Conservation (phyloP, 495 filamentous ascomycete genomes). For the Penicillium coffeae region DNA sequence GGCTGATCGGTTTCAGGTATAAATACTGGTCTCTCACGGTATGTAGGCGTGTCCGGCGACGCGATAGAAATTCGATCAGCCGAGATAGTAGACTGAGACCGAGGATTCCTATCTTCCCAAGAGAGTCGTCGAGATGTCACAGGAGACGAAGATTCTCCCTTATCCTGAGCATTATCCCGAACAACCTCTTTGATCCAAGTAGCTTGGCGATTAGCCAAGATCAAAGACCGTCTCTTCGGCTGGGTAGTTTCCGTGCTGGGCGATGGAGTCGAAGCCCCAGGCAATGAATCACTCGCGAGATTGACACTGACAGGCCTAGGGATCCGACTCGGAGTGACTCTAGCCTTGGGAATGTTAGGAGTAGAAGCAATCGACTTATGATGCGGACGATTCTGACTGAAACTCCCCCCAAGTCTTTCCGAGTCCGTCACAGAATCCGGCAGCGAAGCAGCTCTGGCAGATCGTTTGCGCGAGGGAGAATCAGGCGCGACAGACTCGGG, state of each 20-base stretch:
- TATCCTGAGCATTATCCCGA: background rate
- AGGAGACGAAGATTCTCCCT: background rate
- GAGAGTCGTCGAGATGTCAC: background rate
- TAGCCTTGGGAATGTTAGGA: background rate
- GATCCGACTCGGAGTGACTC: slow-evolving; percentile 8
- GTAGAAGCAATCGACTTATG: background rate
- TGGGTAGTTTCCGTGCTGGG: background rate
- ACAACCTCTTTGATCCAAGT: background rate
- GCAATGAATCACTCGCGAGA: background rate
- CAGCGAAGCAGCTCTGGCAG: slow-evolving; percentile 24
- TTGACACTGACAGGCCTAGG: slow-evolving; percentile 6
- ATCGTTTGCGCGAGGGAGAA: slow-evolving; percentile 19
- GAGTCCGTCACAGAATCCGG: slow-evolving; percentile 19
- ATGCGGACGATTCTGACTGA: background rate
- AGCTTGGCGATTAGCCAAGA: background rate
- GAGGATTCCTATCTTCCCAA: background rate
- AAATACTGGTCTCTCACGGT: background rate
- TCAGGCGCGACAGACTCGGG: background rate
- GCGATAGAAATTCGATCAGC: background rate
- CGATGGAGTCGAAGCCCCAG: background rate
- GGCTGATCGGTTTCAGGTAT: background rate
- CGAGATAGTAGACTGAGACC: background rate
- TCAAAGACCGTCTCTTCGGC: background rate
- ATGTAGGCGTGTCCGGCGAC: background rate
- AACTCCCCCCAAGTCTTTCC: background rate